Base-by-base conservation (phyloP, 352 stramenopile species). In the Phytophthora sp. region DNA sequence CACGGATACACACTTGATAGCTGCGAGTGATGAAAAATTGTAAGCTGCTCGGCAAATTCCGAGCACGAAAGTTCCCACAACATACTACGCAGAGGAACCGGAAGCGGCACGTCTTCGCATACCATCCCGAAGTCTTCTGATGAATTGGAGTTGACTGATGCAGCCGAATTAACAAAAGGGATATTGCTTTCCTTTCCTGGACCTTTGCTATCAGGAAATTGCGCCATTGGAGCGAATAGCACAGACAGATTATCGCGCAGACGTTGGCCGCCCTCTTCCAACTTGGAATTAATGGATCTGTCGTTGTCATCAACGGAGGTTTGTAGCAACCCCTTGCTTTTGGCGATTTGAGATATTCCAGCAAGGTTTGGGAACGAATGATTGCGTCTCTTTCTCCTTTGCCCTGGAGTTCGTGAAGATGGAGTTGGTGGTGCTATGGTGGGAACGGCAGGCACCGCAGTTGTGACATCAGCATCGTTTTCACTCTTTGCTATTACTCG, bases 351-450 rank as follows among this genome's bases (percentile, higher is more conserved):
- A 34, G 54, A 54, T 27, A 71, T 66, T 5, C 50, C 67, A n/a
- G 74, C 24, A 34, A 91, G 75, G 60, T 85, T 89, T 0, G 81
- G 81, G 34, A 89, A 87, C 49, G 83, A 90, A 23, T 88, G 81
- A 24, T 77, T 83, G n/a, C 86, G 83, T 50, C 74, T 69, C 54
- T 80, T 84, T 55, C 76, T 54, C 26, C 56, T 45, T 6, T 69
- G 54, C 2, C n/a, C n/a, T n/a, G 23, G 28, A 34, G 38, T 6
- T 35, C 42, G 55, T 60, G 37, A 35, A 31, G 45, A 32, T 17
- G 34, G 32, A 2, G 48, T 46, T 23, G 59, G 58, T 1, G 54
- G 46, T n/a, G n/a, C 31, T 26, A 41, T 23, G 18, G 24, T 56
- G 5, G 41, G 17, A n/a, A 35, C 37, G 9, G 49, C 18, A 11